Evolutionary conservation across 2,329 filamentous ascomycete species (phyloP).

Genomic region (Sporothrix mexicana): DNA sequence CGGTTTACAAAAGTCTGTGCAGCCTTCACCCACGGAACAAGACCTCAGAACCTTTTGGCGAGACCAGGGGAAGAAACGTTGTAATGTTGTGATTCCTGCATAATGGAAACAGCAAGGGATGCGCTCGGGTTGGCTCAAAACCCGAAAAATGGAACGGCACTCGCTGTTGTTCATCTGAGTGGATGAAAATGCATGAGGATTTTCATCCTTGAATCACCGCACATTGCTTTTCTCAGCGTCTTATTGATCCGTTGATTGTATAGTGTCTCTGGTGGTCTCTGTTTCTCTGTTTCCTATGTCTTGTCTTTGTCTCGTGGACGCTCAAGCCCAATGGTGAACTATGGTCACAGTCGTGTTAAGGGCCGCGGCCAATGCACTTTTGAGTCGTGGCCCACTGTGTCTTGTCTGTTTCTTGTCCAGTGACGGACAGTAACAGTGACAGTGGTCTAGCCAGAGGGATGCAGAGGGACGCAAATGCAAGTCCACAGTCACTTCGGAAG

Average conservation of each 20-base stretch:
- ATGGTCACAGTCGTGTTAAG: neutral
- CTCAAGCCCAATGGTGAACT: too few species aligned
- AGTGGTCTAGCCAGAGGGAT: neutral
- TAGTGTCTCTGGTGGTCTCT: too few species aligned
- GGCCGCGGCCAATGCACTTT: constrained; percentile 16
- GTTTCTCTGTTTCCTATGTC: too few species aligned
- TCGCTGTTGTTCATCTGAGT: constrained; percentile 15
- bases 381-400: neutral
- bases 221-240: constrained; percentile 25
- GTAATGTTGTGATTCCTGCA: neutral
- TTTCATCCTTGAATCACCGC: constrained; percentile 1
- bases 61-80: neutral
- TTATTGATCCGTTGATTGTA: constrained; percentile 21
- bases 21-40: neutral
- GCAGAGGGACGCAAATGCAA: constrained; percentile 24
- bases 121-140: neutral
- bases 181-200: neutral
- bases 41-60: too few species aligned
- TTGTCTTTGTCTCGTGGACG: neutral
- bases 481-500: constrained; percentile 26
- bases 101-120: constrained; percentile 1
- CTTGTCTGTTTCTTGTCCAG: neutral
- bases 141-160: constrained; percentile 6
- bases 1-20: neutral
- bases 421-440: neutral